Percentiles rank a stretch among this genome's conserved stretches.
Evolutionary conservation across 1,139 yeast genomes (phyloP).

Genomic region (Lodderomyces margitis): DNA sequence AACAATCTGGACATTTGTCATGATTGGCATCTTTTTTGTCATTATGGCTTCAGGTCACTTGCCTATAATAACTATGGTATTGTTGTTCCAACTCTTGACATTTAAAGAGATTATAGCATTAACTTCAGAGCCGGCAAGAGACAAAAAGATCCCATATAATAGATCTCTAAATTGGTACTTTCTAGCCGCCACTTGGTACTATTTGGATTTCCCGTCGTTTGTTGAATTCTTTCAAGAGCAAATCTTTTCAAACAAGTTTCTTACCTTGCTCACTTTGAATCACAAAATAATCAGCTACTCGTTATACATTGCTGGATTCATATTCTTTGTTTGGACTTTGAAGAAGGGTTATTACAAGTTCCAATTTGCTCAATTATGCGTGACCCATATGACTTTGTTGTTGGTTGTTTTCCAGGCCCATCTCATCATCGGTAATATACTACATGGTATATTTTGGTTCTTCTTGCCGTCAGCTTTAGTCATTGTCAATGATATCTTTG

Average conservation of each 20-base stretch:
- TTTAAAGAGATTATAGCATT: constrained; percentile 91
- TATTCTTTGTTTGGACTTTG: constrained; percentile 84
- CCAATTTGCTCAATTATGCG: constrained; percentile 91
- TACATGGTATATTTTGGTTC: constrained; percentile 94
- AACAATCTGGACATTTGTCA: constrained; percentile 92
- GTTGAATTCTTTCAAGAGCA: constrained; percentile 56
- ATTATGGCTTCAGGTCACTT: constrained; percentile 85
- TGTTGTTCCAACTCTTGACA: constrained; percentile 74
- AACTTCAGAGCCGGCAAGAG: constrained; percentile 79
- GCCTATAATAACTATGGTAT: constrained; percentile 70
- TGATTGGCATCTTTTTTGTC: constrained; percentile 74
- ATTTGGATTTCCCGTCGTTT: constrained; percentile 82
- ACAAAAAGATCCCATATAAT: constrained; percentile 79
- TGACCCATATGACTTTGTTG: constrained; percentile 90
- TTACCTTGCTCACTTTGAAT: constrained; percentile 50
- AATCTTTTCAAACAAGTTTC: constrained; percentile 43
- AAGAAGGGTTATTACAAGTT: constrained; percentile 86
- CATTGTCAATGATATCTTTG: constrained; percentile 92
- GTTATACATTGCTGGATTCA: constrained; percentile 82
- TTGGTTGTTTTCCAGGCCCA: constrained; percentile 94
- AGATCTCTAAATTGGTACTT: constrained; percentile 89
- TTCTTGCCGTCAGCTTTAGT: constrained; percentile 88
- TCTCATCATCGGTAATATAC: constrained; percentile 83
- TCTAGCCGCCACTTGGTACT: constrained; percentile 76
- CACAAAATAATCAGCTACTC: constrained; percentile 85